phyloP scores from a whole-genome alignment of 768 basidiomycete genomes.

The Candolleomyces eurysporus region DNA sequence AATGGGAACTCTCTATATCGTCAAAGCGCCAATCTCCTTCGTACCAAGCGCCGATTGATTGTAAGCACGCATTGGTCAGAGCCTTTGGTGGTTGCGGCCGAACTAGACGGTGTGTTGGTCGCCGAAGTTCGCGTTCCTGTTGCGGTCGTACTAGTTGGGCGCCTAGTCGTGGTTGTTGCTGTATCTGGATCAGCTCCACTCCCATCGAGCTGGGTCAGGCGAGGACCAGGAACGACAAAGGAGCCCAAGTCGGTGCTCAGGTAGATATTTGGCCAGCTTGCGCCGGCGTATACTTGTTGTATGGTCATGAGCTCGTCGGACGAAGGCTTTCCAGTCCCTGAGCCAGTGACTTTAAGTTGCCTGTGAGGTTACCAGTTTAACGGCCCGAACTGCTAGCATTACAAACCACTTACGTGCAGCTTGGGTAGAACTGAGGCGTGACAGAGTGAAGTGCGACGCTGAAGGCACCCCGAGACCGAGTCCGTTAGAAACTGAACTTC shows the following conservation, averaged over 20 bases:
- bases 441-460: constrained; percentile 46
- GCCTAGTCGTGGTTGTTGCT: constrained; percentile 11
- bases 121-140: constrained; percentile 6
- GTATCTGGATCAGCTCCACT: constrained; percentile 4
- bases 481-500: no score
- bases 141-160: background rate
- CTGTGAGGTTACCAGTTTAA: constrained; percentile 15
- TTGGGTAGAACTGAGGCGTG: constrained; percentile 46
- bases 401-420: constrained; percentile 40
- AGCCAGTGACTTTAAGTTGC: constrained; percentile 35
- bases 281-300: constrained; percentile 30
- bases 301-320: constrained; percentile 32
- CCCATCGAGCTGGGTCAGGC: constrained; percentile 27
- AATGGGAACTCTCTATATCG: background rate
- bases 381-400: background rate
- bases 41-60: constrained; percentile 19
- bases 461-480: background rate
- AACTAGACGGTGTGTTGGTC: constrained; percentile 5
- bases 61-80: constrained; percentile 9
- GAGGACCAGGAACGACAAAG: constrained; percentile 37
- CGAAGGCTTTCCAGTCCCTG: constrained; percentile 34
- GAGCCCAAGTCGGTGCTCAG: constrained; percentile 24
- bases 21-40: constrained; percentile 10
- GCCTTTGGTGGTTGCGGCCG: background rate
- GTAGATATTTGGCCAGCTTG: constrained; percentile 36